Base-by-base conservation (phyloP, 805 yeast genomes). In the Candida argentea region DNA sequence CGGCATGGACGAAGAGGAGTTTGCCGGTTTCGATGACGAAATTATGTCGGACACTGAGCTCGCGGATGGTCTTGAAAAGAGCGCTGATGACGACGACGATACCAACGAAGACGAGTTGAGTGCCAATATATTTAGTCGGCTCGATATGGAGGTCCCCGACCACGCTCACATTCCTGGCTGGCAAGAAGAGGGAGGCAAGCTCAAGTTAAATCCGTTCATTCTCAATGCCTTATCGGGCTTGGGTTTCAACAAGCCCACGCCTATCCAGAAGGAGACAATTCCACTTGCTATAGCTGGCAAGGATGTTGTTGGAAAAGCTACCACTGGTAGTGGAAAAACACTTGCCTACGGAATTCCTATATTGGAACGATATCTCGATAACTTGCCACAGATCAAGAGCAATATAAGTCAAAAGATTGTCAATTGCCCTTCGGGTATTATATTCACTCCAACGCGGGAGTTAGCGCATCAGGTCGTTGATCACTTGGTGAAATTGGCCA, bases 301-400 rank as follows among this genome's bases (percentile, higher is more conserved):
- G 20, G 97, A 91, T 54, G 71, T 91, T 4, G 76, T 91, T 39
- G 98, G 98, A 31, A 91, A 89, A 48, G 98, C 98, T 10, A 79
- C 91, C 7, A 91, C 98, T 1, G 98, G 98, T 50, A 83, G 95
- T 1, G 98, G 98, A 65, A 91, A 91, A 50, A 91, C 98, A 0
- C 61, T 87, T 33, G 99, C 98, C 0, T 91, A 84, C 51, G 95
- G 95, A 25, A 72, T 91, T 16, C 96, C 98, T 6, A 77, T 93
- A 16, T 52, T 91, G 35, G 95, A 89, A 46, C 70, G 65, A 34
- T 68, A 71, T 33, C 41, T 74, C 12, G 32, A 40, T 10, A 50
- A 52, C 6, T 28, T 43, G 18, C 36, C 34, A 4, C 27, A 30
- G 15, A 34, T 42, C 21, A 37, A 42, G 28, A 30, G 34, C 8